A percentile compares a stretch with the other conserved stretches of the same genome.
These are phyloP conservation scores for Nicotiana rustica DNA, from an alignment of 305 asterid species.

Conservation along the genomic window DNA sequence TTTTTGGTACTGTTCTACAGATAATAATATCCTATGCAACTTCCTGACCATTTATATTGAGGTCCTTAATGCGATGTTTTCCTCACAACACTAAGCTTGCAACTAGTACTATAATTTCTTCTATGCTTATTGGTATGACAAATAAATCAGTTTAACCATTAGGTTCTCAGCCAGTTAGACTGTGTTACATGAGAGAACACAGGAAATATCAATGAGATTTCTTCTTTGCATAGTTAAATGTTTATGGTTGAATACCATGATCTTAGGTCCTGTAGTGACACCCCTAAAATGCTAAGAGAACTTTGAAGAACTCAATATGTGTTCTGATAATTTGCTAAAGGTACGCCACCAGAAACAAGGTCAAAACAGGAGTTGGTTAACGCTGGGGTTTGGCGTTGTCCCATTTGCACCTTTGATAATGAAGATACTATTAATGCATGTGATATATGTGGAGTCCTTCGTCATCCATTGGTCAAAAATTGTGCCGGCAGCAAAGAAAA, in stretches of 20 bases:
- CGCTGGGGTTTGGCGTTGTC: constrained; percentile 40
- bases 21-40: constrained; percentile 22
- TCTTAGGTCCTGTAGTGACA: background rate
- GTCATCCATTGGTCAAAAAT: constrained; percentile 82
- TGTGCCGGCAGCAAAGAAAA: constrained; percentile 42
- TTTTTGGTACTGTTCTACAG: constrained; percentile 2
- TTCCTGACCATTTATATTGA: constrained; percentile 29
- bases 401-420: constrained; percentile 43
- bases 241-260: constrained; percentile 16
- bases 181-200: constrained; percentile 23
- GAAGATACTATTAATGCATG: constrained; percentile 41
- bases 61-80: constrained; percentile 5
- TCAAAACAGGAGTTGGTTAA: constrained; percentile 35
- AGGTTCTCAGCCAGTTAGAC: background rate
- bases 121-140: background rate
- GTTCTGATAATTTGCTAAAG: constrained; percentile 47
- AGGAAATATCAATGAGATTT: constrained; percentile 26
- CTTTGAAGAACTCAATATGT: constrained; percentile 23
- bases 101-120: background rate
- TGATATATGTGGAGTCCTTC: constrained; percentile 60
- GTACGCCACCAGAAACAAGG: constrained; percentile 47
- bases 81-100: background rate
- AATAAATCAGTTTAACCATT: background rate
- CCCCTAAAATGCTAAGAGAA: background rate
- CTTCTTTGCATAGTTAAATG: constrained; percentile 15